Base-by-base conservation (phyloP, 495 filamentous ascomycete species). In the Tuber indicum region DNA sequence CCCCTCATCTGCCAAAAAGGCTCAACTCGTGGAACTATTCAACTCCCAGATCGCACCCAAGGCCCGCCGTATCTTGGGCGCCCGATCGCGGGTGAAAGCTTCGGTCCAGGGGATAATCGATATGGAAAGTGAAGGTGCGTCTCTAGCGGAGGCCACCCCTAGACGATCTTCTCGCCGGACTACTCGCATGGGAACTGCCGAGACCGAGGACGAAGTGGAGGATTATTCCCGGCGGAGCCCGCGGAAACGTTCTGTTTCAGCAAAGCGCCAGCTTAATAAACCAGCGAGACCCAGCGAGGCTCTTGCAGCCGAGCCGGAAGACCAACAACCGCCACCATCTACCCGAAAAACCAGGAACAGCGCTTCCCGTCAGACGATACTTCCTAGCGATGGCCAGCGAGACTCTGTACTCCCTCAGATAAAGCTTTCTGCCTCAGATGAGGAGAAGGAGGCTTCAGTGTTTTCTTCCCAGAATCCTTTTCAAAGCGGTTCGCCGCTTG, bases 381-480 rank as follows among this genome's bases (percentile, higher is more conserved):
- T 80, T 66, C 78, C 78, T 21, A 80, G 70, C 10, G 44, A 66
- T 36, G 78, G 80, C 74, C 74, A 73, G 23, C 78, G 74, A n/a
- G 72, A 69, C 32, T 41, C 58, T 32, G 62, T 72, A 69, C 39
- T 72, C 2, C 58, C 36, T 66, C 72, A 80, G 9, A 81, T 83
- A 14, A 84, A 85, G 70, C 69, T 75, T n/a, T 81, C 85, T 69
- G 79, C 84, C 39, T 73, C 79, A 14, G 81, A 88, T 85, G 83
- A 83, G 78, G 45, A 82, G 21, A 83, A 76, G 36, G 84, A 85
- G 19, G 82, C 70, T 45, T 66, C 72, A 39, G 81, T 76, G 88
- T 92, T 76, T 97, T 98, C 85, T 91, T 91, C 46, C 86, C 94
- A 98, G 71, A 99, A 99, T 81, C 95, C 96, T 1, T 99, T 99